Conservation (phyloP, 228 moss, liverwort and hornwort genomes). For the Sphagnum magellanicum region DNA sequence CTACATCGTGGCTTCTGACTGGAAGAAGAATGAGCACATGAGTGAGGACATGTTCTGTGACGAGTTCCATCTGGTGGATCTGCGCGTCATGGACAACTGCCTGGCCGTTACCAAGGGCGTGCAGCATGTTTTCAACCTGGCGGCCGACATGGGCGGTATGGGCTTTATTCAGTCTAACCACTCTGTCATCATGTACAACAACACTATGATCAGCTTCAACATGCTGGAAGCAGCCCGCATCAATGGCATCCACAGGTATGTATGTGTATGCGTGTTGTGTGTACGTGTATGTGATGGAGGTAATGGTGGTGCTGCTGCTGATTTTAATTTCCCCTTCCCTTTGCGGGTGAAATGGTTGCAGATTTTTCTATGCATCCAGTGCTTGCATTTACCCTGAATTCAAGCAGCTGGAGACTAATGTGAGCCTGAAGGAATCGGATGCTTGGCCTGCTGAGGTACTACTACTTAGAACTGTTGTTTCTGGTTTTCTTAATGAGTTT, state of each 20-base stretch:
- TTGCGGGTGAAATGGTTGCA: background rate
- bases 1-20: constrained; percentile 39
- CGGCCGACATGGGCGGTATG: constrained; percentile 44
- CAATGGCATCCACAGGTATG: constrained; percentile 39
- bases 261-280: background rate
- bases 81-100: constrained; percentile 41
- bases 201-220: constrained; percentile 47
- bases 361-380: constrained; percentile 49
- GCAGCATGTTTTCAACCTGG: constrained; percentile 47
- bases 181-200: constrained; percentile 36
- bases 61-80: constrained; percentile 48
- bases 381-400: constrained; percentile 54
- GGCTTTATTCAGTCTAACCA: constrained; percentile 36
- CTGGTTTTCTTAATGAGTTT: no score
- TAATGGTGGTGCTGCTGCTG: background rate
- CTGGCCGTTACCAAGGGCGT: constrained; percentile 28
- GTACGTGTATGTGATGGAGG: background rate
- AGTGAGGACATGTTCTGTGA: constrained; percentile 42
- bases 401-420: constrained; percentile 38
- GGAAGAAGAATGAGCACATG: constrained; percentile 58
- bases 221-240: constrained; percentile 44
- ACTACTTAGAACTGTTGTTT: background rate
- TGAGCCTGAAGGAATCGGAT: constrained; percentile 41
- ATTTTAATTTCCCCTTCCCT: background rate
- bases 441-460: constrained; percentile 56